These are phyloP conservation scores for apple (Malus domestica) DNA, from an alignment of 306 rosid genomes.

Conservation along the genomic window DNA sequence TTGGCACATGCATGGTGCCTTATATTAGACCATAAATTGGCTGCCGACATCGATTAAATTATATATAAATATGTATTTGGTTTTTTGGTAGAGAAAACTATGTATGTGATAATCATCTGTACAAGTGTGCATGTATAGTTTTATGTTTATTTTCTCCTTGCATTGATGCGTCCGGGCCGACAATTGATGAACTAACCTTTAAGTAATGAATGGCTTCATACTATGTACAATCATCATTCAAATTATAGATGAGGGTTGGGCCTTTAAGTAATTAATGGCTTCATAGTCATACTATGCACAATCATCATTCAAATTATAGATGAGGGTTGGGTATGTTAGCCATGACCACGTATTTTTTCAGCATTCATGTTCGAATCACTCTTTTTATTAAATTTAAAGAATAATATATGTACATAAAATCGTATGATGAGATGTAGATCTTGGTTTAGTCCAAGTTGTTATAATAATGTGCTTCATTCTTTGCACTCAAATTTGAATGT, in stretches of 20 bases:
- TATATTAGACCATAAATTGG: conserved; percentile 6
- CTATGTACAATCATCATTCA: neutral
- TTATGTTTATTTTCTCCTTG: neutral
- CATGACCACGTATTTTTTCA: too few species aligned
- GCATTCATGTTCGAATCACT: neutral
- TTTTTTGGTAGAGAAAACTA: neutral
- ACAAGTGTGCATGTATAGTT: neutral
- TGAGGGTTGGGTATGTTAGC: neutral
- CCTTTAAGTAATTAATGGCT: neutral
- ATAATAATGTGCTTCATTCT: neutral
- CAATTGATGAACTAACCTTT: conserved; percentile 9
- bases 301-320: neutral
- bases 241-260: too few species aligned
- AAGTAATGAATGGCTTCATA: neutral
- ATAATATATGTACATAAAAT: too few species aligned
- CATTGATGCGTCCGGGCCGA: conserved; percentile 14
- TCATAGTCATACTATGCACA: neutral
- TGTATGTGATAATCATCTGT: neutral
- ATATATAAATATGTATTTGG: neutral
- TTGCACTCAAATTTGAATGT: too few species aligned
- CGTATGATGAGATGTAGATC: too few species aligned
- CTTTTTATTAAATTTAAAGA: too few species aligned
- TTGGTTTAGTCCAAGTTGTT: too few species aligned
- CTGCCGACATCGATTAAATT: conserved; percentile 8
- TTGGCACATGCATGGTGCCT: neutral